Evolutionary conservation across 2,329 filamentous ascomycete species (phyloP), one percentile per base, ranked within the genome.

Genomic region (Tothia fuscella): DNA sequence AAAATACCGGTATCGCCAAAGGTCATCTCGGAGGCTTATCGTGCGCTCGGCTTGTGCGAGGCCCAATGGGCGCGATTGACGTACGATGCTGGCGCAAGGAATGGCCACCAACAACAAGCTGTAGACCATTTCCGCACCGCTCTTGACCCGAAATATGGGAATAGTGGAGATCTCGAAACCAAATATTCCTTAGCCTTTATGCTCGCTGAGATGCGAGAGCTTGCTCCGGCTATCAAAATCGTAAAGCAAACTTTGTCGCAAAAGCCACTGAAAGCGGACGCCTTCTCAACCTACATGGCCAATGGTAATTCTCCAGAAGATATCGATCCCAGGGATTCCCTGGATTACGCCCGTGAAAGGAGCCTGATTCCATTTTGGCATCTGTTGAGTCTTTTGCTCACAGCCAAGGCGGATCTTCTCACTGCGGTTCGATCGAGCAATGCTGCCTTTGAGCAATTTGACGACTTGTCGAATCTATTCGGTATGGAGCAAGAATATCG

Each of bases 371-470:
- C 88, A 2, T 62, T 95, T 19, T 95, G 91, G 88, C 91, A 98
- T 65, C 70, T 98, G 13, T 70, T 98, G 35, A 80, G 86, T 0
- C 69, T 98, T 19, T 68, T 96, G 17, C 64, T 96, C 22, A 94
- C 85, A 49, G 85, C 87, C 1, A 78, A 83, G 48, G 82, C 93
- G 49, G 87, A 95, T 48, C 93, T 83, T 52, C 66, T 76, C 38
- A 81, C 83, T 58, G 88, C 91, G 2, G 73, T 76, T 21, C 79
- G 80, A 53, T 81, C 87, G 24, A 96, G 88, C 51, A 86, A 93
- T 56, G 87, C 85, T 20, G 88, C 87, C 3, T 82, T 96, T 55
- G 87, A 94, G 50, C 85, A 93, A 54, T 93, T 94, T 53, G 78
- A 80, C 41, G 78, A 85, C 47, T 73, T 78, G 0, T 60, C 72